Percentiles rank a stretch among this genome's conserved stretches.
phyloP scores from a whole-genome alignment of 495 filamentous ascomycete genomes.

The Saxispiralis lemnorum region DNA sequence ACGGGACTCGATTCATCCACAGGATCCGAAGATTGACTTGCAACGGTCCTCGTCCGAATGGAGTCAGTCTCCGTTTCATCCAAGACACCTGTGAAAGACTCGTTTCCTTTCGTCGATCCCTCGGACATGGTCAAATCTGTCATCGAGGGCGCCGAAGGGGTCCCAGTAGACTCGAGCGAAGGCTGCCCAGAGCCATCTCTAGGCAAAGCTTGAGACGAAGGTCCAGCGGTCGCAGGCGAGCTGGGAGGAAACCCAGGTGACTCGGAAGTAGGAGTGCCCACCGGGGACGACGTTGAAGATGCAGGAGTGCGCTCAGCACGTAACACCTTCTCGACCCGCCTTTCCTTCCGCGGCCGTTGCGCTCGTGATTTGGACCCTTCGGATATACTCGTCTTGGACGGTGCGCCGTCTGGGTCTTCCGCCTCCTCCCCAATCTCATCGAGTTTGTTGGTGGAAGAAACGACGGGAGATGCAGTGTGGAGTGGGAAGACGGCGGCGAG shows the following conservation, averaged over 20 bases:
- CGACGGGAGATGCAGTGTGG: conserved; percentile 74
- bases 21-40: too few species aligned
- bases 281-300: conserved; percentile 4
- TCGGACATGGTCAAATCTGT: conserved; percentile 9
- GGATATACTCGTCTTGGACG: conserved; percentile 17
- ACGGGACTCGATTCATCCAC: too few species aligned
- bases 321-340: conserved; percentile 10
- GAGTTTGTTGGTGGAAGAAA: conserved; percentile 57
- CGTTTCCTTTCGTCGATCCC: conserved; percentile 2
- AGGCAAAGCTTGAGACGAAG: conserved; percentile 11
- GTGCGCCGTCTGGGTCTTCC: conserved; percentile 37
- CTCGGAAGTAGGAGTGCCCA: conserved; percentile 2
- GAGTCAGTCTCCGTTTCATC: background rate
- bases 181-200: conserved; percentile 13
- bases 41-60: too few species aligned
- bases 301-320: conserved; percentile 1
- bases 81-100: background rate
- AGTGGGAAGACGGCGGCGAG: conserved; percentile 77
- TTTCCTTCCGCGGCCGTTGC: conserved; percentile 7
- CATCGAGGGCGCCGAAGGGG: conserved; percentile 2
- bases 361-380: conserved; percentile 4
- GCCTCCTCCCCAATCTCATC: conserved; percentile 72
- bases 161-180: conserved; percentile 10
- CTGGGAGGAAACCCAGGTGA: background rate
- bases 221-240: conserved; percentile 1